These are phyloP conservation scores for Glycine latifolia DNA, from an alignment of 306 rosid genomes.

Conservation along the genomic window DNA sequence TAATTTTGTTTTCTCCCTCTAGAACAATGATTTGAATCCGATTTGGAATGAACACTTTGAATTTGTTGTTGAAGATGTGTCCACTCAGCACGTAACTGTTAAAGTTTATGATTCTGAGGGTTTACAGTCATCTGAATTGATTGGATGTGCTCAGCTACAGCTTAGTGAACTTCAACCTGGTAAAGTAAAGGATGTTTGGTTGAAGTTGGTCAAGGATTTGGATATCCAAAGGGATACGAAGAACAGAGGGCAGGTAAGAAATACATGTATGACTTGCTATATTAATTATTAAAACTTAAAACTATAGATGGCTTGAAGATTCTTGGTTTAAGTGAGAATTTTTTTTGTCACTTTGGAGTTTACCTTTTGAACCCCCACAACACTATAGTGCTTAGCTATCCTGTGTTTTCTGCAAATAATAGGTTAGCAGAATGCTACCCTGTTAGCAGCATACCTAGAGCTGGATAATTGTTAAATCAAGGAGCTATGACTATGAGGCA, in stretches of 20 bases:
- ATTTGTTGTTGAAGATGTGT: constrained; percentile 83
- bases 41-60: constrained; percentile 98
- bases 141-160: constrained; percentile 72
- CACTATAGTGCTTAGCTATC: neutral
- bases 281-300: constrained; percentile 8
- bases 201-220: constrained; percentile 96
- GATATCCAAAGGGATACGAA: constrained; percentile 90
- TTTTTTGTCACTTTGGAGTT: constrained; percentile 3
- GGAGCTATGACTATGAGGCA: neutral
- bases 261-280: constrained; percentile 34
- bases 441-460: constrained; percentile 4
- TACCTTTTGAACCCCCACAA: constrained; percentile 16
- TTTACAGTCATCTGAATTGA: constrained; percentile 74
- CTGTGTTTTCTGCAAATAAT: constrained; percentile 5
- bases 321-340: constrained; percentile 28
- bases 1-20: constrained; percentile 41
- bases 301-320: constrained; percentile 36
- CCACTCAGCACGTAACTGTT: constrained; percentile 85
- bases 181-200: constrained; percentile 93
- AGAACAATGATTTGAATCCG: constrained; percentile 96
- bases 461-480: neutral
- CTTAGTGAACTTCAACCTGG: constrained; percentile 90
- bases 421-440: neutral
- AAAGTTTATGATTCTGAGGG: constrained; percentile 86
- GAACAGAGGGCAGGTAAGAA: constrained; percentile 84